Evolutionary conservation across 176 grass and related monocot species (phyloP).

Genomic region (Bothriochloa decipiens): DNA sequence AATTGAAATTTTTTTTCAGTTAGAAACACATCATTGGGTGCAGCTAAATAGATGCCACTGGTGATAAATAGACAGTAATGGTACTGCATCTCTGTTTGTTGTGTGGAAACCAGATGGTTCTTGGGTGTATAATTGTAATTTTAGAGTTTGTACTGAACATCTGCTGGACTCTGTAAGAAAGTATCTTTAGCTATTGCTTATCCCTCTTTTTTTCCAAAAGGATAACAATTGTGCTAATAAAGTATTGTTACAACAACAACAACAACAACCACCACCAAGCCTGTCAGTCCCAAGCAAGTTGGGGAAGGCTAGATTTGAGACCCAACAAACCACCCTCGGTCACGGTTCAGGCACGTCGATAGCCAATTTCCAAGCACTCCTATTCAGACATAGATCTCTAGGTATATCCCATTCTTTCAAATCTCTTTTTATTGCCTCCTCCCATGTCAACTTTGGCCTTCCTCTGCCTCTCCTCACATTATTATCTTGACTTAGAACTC

Average conservation of each 20-base stretch:
- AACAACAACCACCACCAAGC: too few relatives aligned
- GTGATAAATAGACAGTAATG: neutral
- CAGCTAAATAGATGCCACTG: neutral
- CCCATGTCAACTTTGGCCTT: too few relatives aligned
- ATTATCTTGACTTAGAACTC: too few relatives aligned
- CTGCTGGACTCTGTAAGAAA: neutral
- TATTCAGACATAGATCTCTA: too few relatives aligned
- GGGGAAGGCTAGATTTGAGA: too few relatives aligned
- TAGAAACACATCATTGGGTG: neutral
- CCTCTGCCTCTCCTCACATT: too few relatives aligned
- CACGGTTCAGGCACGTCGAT: too few relatives aligned
- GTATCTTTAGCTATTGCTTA: neutral
- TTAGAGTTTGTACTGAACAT: neutral
- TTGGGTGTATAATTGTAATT: neutral
- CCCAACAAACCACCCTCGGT: too few relatives aligned
- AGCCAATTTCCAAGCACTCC: too few relatives aligned
- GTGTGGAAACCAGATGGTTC: conserved; percentile 2
- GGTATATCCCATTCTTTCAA: too few relatives aligned
- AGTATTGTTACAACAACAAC: neutral
- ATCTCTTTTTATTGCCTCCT: too few relatives aligned
- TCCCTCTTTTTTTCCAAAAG: neutral
- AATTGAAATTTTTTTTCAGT: neutral
- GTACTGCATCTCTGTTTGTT: neutral
- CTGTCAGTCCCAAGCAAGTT: too few relatives aligned
- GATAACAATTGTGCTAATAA: conserved; percentile 2